A percentile compares a stretch with the other conserved stretches of the same genome.
These are phyloP conservation scores for Phylloporus sp. DNA, from an alignment of 768 basidiomycete species.

Conservation along the genomic window DNA sequence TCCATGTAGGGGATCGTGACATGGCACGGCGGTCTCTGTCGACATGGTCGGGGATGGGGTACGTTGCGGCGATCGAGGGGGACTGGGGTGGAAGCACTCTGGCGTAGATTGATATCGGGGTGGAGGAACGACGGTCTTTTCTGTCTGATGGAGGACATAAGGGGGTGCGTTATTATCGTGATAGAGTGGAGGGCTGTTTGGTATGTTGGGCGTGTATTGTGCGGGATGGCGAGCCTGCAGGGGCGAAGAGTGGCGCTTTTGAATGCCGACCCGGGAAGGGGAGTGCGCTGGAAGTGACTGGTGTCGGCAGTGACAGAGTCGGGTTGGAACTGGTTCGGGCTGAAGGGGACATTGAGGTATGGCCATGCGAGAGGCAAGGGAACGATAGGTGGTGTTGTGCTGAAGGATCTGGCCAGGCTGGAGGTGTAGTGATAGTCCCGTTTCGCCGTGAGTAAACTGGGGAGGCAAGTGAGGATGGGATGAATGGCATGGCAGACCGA, in stretches of 20 bases:
- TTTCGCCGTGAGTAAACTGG: neutral
- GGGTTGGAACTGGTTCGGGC: neutral
- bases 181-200: constrained; percentile 3
- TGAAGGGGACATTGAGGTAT: constrained; percentile 4
- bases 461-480: constrained; percentile 11
- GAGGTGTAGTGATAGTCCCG: constrained; percentile 45
- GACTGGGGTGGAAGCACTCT: constrained; percentile 1
- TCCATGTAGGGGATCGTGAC: constrained; percentile 4
- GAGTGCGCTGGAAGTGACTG: constrained; percentile 11
- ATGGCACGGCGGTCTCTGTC: neutral
- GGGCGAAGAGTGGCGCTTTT: constrained; percentile 2
- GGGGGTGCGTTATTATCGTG: constrained; percentile 8
- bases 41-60: constrained; percentile 1
- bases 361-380: constrained; percentile 1
- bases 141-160: constrained; percentile 12
- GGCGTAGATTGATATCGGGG: constrained; percentile 16
- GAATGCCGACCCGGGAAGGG: neutral
- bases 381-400: constrained; percentile 21
- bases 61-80: constrained; percentile 9
- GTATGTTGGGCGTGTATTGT: constrained; percentile 8
- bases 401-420: constrained; percentile 54
- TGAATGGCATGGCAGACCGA: neutral
- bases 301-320: constrained; percentile 9
- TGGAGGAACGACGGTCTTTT: constrained; percentile 20
- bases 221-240: constrained; percentile 8